A percentile compares a stretch with the other conserved stretches of the same genome.
These are phyloP conservation scores for Leccinum truebloodii DNA, from an alignment of 768 basidiomycete genomes.

Conservation along the genomic window DNA sequence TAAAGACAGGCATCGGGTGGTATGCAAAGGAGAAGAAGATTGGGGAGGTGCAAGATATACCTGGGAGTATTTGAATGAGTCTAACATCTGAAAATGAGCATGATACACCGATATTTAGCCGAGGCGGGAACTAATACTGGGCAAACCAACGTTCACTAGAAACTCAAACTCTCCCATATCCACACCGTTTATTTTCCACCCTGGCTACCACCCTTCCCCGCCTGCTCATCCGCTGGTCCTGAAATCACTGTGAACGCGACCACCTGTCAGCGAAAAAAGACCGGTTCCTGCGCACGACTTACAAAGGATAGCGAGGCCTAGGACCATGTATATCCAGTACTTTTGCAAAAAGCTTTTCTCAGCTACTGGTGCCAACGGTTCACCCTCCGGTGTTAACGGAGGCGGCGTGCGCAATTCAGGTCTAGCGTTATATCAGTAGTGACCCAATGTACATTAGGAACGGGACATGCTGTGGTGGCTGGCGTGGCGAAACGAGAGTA, in stretches of 20 bases:
- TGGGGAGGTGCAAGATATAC: background rate
- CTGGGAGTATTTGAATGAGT: slow-evolving; percentile 4
- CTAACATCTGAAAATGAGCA: slow-evolving; percentile 16
- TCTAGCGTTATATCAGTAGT: slow-evolving; percentile 37
- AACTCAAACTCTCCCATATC: background rate
- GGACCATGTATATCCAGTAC: slow-evolving; percentile 85
- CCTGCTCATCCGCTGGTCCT: slow-evolving; percentile 32
- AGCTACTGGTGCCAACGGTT: slow-evolving; percentile 54
- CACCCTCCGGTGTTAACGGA: slow-evolving; percentile 64
- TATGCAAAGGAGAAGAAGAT: background rate
- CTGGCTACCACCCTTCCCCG: slow-evolving; percentile 20
- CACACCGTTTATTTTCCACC: slow-evolving; percentile 24
- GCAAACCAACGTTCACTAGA: background rate
- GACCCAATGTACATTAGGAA: background rate
- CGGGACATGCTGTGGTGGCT: slow-evolving; percentile 57
- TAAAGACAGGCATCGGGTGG: slow-evolving; percentile 38
- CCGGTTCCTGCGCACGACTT: slow-evolving; percentile 30
- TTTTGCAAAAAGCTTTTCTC: slow-evolving; percentile 86
- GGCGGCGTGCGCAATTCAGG: slow-evolving; percentile 70
- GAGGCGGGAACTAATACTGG: slow-evolving; percentile 8
- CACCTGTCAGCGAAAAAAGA: background rate
- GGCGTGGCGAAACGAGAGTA: slow-evolving; percentile 45
- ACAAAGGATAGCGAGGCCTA: slow-evolving; percentile 59
- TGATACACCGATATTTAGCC: slow-evolving; percentile 20
- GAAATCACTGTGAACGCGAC: slow-evolving; percentile 25